phyloP scores from a whole-genome alignment of 768 basidiomycete species.

The Gloeostereum incarnatum region DNA sequence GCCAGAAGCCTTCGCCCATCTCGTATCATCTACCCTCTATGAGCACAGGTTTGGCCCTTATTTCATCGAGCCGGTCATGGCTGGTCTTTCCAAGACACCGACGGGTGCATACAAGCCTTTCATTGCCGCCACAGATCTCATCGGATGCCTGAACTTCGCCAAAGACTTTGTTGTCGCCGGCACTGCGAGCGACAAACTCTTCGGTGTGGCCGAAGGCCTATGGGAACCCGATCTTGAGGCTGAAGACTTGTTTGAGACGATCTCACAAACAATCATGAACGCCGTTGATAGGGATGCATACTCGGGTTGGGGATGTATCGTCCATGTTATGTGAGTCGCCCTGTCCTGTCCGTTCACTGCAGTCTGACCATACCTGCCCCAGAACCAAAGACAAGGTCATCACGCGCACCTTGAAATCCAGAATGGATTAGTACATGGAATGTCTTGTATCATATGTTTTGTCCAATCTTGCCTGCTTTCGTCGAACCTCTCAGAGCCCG shows the following conservation, averaged over 20 bases:
- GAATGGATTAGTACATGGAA: slow-evolving; percentile 68
- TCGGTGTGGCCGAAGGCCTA: slow-evolving; percentile 94
- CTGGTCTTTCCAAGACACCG: slow-evolving; percentile 72
- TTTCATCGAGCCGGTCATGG: slow-evolving; percentile 95
- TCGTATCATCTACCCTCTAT: slow-evolving; percentile 92
- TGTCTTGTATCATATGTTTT: slow-evolving; percentile 6
- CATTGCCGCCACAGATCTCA: slow-evolving; percentile 91
- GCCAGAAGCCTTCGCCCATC: slow-evolving; percentile 92
- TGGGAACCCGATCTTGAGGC: slow-evolving; percentile 98
- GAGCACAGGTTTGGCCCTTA: slow-evolving; percentile 94
- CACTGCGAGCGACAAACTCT: slow-evolving; percentile 86
- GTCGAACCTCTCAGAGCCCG: too few relatives aligned
- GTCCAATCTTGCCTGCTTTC: too few relatives aligned
- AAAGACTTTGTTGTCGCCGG: slow-evolving; percentile 98
- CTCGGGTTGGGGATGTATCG: slow-evolving; percentile 94
- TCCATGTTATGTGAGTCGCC: slow-evolving; percentile 82
- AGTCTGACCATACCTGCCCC: slow-evolving; percentile 8
- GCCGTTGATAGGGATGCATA: slow-evolving; percentile 94
- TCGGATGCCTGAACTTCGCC: slow-evolving; percentile 88
- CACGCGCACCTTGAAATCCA: slow-evolving; percentile 79
- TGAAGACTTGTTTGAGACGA: slow-evolving; percentile 97
- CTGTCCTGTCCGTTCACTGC: not conserved
- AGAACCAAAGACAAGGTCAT: slow-evolving; percentile 71
- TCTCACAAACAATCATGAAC: slow-evolving; percentile 91
- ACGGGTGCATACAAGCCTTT: slow-evolving; percentile 77